These are phyloP conservation scores for Escovopsis sp. DNA, from an alignment of 2,329 filamentous ascomycete species.

Conservation along the genomic window DNA sequence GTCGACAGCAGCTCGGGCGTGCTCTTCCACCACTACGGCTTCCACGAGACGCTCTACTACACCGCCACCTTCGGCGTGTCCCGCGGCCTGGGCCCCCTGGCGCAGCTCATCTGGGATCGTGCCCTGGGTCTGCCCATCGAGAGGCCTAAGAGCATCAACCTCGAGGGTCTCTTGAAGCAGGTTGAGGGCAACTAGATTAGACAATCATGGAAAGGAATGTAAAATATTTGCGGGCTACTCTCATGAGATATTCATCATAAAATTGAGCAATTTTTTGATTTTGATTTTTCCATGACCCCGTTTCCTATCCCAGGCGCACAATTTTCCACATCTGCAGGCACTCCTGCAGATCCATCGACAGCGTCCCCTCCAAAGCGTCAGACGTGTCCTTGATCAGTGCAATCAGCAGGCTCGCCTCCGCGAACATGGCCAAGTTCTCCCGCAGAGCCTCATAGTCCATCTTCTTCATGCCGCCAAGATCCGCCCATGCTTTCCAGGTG, in stretches of 20 bases:
- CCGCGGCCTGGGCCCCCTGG: constrained; percentile 68
- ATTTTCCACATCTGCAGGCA: constrained; percentile 38
- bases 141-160: constrained; percentile 92
- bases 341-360: constrained; percentile 39
- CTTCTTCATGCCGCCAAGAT: constrained; percentile 38
- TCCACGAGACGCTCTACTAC: constrained; percentile 95
- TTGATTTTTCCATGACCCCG: no score
- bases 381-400: constrained; percentile 32
- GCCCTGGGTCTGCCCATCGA: constrained; percentile 91
- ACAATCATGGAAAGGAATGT: background rate
- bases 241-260: no score
- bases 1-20: constrained; percentile 90
- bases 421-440: constrained; percentile 27
- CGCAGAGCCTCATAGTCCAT: constrained; percentile 27
- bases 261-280: no score
- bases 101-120: constrained; percentile 92
- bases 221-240: background rate
- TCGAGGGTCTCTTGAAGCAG: constrained; percentile 67
- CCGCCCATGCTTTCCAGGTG: constrained; percentile 38
- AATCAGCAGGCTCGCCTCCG: constrained; percentile 32
- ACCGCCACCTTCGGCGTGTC: constrained; percentile 57
- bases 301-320: constrained; percentile 31
- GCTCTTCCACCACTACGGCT: constrained; percentile 95
- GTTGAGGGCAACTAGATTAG: constrained; percentile 30
- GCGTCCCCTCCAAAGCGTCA: constrained; percentile 29